Base-by-base conservation (phyloP, 495 filamentous ascomycete genomes). In the Penicillium ochrochloron region DNA sequence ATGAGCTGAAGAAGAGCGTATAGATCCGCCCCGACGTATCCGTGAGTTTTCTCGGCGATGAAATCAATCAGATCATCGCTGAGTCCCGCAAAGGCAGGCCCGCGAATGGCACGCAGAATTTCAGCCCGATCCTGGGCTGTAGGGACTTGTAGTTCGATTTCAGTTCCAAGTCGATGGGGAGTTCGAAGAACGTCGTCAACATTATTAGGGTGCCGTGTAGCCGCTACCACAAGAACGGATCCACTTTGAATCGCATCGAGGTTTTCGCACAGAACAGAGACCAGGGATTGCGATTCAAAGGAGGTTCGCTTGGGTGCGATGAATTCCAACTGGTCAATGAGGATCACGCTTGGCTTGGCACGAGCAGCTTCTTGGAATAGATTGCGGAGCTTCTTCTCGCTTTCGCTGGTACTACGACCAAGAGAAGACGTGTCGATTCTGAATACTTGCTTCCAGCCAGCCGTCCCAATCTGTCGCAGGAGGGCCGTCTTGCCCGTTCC, bases 401-500 rank as follows among this genome's bases (percentile, higher is more conserved):
- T 71, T 62, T 83, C 75, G 12, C 72, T 76, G 5, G 69, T 65
- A 67, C 78, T 81, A 42, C 72, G 70, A 9, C 74, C 69, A 11
- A 87, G 73, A 59, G 85, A 85, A 59, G 86, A 83, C 33, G 78
- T 82, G 42, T 84, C 80, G 39, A 96, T 81, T 29, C 76, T 80
- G 56, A 89, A 83, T 7, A 91, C 83, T 61, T 83, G 86, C 21
- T 84, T 86, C 90, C 90, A 96, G 59, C 86, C 83, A 10, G 86
- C 84, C n/a, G 77, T 75, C 21, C 84, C 82, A n/a, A 96, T 83
- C 57, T 85, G 83, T 31, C 86, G 70, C 3, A 97, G 75, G 15
- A 96, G 78, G 61, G 89, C 78, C 17, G 86, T 88, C 74, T 96
- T 97, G 3, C 93, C 93, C 0, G 90, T 95, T 62, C 95, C 90